Evolutionary conservation across 768 basidiomycete genomes (phyloP), one percentile per base, ranked within the genome.

Genomic region (Bullera alba): DNA sequence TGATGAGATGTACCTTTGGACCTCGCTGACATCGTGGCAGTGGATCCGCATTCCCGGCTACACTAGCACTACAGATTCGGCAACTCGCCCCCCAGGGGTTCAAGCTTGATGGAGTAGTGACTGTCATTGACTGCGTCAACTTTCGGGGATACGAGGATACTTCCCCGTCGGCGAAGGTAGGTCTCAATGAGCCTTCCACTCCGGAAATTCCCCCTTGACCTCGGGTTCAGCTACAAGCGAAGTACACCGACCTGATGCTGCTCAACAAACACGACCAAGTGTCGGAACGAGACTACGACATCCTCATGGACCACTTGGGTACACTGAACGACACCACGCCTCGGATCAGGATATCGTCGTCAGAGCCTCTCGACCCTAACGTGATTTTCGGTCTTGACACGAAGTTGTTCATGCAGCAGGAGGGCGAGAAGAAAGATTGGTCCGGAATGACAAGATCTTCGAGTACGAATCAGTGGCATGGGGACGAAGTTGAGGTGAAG

Each of bases 41-140:
- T 29, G 92, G 92, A 10, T 92, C 89, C 6, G 92, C 92, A 0
- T 95, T 95, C 65, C 92, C 92, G 7, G 92, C 92, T 2, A 93
- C 91, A 1, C 77, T 96, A 28, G 92, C 91, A 0, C 89, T 93
- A 64, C 92, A 93, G 65, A 88, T 96, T 50, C 83, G 88, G 32
- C 85, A 92, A 69, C 76, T 96, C 21, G 91, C 91, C 70, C 79
- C 79, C 32, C 81, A 90, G 67, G 86, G 83, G 42, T 79, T 96
- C 67, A 82, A 81, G 64, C 77, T 96, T 23, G 92, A 96, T 61
- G 85, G 87, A 0, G 92, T 95, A 50, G 77, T 91, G 34, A 96
- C 92, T 0, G 90, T 93, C 19, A 76, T 96, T 41, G 73, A 72
- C 45, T 67, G 65, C 65, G 86, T 87, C 0, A 93, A 93, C 71